Evolutionary conservation across 2,329 filamentous ascomycete species (phyloP), one percentile per base, ranked within the genome.

Genomic region (Calonectria pauciramosa): DNA sequence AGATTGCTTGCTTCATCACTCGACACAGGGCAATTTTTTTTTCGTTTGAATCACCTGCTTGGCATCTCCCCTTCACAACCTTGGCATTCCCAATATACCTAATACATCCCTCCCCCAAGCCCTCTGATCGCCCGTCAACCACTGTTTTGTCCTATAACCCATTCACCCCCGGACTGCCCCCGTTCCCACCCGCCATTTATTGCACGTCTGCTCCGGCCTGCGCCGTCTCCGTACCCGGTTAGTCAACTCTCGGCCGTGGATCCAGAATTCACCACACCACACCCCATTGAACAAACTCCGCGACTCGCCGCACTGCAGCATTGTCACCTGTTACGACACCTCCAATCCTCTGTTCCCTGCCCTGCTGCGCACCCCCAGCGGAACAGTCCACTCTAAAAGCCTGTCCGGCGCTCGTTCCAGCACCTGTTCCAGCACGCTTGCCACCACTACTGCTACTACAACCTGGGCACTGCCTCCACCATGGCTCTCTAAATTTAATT

Each of bases 401-500:
- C 54, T 64, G 56, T 68, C 49, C 36, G 41, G 23, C 26, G 36
- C 51, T 47, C 41, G 32, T 70, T 32, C 36, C 41, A n/a, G 38
- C 34, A 26, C 47, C 38, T 26, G 26, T 30, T 20, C 26, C 23
- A 36, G 36, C 56, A 14, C 56, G 41, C 34, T 26, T 49, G 10
- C 38, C 59, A 64, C 32, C 7, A 23, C 56, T 28, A 5, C 56
- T 41, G 13, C 28, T 65, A 47, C 60, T 23, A 65, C 13, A 65
- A 44, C 60, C 60, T 34, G 56, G 63, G 63, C 60, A 54, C 59
- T 47, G 68, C 68, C 28, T 56, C 47, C 59, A 65, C 60, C 49
- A 71, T 71, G 68, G 26, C 68, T 65, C 30, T 64, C 23, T 41
- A 23, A 63, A 47, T 71, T 65, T 71, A 71, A 63, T 65, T 63